Evolutionary conservation across 176 grass and related monocot genomes (phyloP).

Genomic region (Cenchrus fungigraminus): DNA sequence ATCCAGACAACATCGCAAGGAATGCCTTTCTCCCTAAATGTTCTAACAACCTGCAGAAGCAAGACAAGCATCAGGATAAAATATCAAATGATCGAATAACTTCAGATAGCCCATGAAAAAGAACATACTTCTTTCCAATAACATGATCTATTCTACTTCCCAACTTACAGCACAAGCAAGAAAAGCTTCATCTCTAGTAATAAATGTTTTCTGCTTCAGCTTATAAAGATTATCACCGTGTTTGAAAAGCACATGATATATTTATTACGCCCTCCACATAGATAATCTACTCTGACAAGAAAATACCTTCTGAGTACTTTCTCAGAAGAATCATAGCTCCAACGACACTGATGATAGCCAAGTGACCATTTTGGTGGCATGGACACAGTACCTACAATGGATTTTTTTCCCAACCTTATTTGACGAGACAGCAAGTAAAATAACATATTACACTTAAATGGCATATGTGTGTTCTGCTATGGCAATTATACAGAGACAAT

Average conservation of each 20-base stretch:
- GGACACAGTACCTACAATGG: slow-evolving; percentile 70
- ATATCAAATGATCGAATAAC: slow-evolving; percentile 12
- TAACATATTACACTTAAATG: slow-evolving; percentile 28
- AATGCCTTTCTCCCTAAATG: slow-evolving; percentile 89
- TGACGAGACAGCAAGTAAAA: slow-evolving; percentile 9
- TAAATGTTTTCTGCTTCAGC: neutral
- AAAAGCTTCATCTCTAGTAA: neutral
- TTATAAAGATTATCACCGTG: neutral
- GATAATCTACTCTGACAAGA: neutral
- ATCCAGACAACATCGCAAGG: slow-evolving; percentile 99
- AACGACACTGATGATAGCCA: slow-evolving; percentile 98
- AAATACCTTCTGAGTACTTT: slow-evolving; percentile 81
- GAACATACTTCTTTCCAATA: neutral
- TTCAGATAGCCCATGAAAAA: neutral
- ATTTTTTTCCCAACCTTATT: slow-evolving; percentile 5
- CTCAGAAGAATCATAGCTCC: slow-evolving; percentile 87
- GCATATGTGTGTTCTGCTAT: neutral
- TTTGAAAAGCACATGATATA: neutral
- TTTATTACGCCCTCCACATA: neutral
- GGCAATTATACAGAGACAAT: neutral
- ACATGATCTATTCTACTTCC: neutral
- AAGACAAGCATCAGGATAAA: slow-evolving; percentile 38
- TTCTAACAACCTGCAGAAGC: slow-evolving; percentile 70
- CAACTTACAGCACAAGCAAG: neutral
- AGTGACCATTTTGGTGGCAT: slow-evolving; percentile 98